Percentiles rank a stretch among this genome's conserved stretches.
Evolutionary conservation across 2,329 filamentous ascomycete species (phyloP).

Genomic region (Ilyonectria destructans): DNA sequence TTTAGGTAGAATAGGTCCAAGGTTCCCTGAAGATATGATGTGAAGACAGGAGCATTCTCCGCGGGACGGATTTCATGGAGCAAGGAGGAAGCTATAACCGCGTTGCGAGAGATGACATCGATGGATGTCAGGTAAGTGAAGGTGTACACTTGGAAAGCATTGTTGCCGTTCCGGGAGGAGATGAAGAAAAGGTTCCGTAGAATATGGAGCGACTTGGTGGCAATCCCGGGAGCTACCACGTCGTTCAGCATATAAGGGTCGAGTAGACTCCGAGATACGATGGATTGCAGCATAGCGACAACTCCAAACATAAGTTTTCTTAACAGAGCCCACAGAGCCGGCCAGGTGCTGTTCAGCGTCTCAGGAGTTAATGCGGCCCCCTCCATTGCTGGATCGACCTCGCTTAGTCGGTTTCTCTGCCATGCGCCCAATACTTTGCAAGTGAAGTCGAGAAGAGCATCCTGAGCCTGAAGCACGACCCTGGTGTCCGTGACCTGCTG

Average conservation of each 20-base stretch:
- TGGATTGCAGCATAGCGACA: slow-evolving; percentile 82
- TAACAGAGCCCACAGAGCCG: slow-evolving; percentile 82
- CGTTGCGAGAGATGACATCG: slow-evolving; percentile 84
- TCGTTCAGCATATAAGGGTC: slow-evolving; percentile 65
- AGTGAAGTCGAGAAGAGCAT: slow-evolving; percentile 78
- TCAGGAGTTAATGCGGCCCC: slow-evolving; percentile 74
- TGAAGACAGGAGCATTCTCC: slow-evolving; percentile 51
- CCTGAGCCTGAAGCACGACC: slow-evolving; percentile 67
- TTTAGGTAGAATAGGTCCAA: slow-evolving; percentile 94
- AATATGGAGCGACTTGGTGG: slow-evolving; percentile 79
- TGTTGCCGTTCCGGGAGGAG: slow-evolving; percentile 80
- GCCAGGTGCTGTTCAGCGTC: slow-evolving; percentile 77
- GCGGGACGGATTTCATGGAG: slow-evolving; percentile 72
- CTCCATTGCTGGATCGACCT: slow-evolving; percentile 80
- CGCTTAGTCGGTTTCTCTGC: slow-evolving; percentile 81
- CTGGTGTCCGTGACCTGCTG: slow-evolving; percentile 66
- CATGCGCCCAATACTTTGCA: slow-evolving; percentile 79
- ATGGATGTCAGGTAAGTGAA: slow-evolving; percentile 89
- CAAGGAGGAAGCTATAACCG: slow-evolving; percentile 76
- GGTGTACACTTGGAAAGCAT: slow-evolving; percentile 85
- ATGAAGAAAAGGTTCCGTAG: slow-evolving; percentile 88
- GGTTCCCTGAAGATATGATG: slow-evolving; percentile 72
- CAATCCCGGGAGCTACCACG: slow-evolving; percentile 73
- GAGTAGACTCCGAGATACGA: slow-evolving; percentile 76
- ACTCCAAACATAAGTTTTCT: slow-evolving; percentile 83